phyloP scores from a whole-genome alignment of 2,329 filamentous ascomycete genomes.

The Aquanectria penicillioides region DNA sequence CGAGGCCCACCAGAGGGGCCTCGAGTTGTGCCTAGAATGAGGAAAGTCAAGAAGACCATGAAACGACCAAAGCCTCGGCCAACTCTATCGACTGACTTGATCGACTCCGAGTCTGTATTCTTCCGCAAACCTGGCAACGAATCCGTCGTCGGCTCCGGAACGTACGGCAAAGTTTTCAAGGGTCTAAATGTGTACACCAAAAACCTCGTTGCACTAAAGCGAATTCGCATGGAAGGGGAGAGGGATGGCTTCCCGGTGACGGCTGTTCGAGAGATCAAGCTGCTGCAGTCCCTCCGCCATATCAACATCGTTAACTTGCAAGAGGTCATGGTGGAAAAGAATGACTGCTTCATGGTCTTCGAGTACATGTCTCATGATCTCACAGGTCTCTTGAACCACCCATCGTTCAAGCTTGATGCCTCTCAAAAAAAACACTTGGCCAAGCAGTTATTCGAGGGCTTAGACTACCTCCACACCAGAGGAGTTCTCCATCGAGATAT shows the following conservation, averaged over 20 bases:
- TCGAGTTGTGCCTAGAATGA: conserved; percentile 58
- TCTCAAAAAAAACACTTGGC: conserved; percentile 94
- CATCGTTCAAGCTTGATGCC: conserved; percentile 84
- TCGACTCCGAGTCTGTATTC: conserved; percentile 87
- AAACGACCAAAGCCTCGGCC: conserved; percentile 78
- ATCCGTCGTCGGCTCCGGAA: conserved; percentile 94
- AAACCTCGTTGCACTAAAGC: conserved; percentile 84
- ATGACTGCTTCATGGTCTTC: conserved; percentile 99
- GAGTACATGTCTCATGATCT: conserved; percentile 97
- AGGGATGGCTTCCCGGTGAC: conserved; percentile 91
- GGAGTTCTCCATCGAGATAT: conserved; percentile 98
- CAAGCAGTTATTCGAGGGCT: conserved; percentile 90
- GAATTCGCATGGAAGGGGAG: conserved; percentile 94
- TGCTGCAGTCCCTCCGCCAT: conserved; percentile 87
- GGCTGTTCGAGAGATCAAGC: conserved; percentile 89
- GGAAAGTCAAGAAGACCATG: conserved; percentile 74
- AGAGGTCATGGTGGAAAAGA: conserved; percentile 98
- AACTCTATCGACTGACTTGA: conserved; percentile 75
- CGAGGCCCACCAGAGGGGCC: conserved; percentile 49
- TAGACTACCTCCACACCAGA: conserved; percentile 91
- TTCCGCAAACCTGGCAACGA: conserved; percentile 97
- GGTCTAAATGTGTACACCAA: conserved; percentile 93
- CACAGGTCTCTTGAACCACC: conserved; percentile 94
- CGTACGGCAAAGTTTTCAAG: conserved; percentile 96
- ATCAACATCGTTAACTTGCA: conserved; percentile 83